Evolutionary conservation across 495 filamentous ascomycete species (phyloP).

Genomic region (Achaetomiella virescens): DNA sequence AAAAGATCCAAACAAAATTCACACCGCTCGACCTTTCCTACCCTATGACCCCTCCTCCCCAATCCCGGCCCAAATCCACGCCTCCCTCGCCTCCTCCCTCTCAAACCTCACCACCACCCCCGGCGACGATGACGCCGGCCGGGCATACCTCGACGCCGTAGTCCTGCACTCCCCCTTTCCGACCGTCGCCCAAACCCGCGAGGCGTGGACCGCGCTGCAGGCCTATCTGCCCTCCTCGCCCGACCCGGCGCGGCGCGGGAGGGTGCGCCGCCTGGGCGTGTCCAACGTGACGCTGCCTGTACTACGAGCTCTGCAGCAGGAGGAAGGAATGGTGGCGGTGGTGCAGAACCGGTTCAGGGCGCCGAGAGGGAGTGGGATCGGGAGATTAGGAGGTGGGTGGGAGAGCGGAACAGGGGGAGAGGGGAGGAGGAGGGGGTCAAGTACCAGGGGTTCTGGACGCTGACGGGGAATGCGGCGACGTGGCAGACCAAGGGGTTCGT

Average conservation of each 20-base stretch:
- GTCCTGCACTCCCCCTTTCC: slow-evolving; percentile 65
- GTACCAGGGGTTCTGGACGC: slow-evolving; percentile 77
- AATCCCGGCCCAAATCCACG: slow-evolving; percentile 55
- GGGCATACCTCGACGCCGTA: slow-evolving; percentile 71
- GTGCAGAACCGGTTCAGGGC: slow-evolving; percentile 75
- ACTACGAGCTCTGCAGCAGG: slow-evolving; percentile 42
- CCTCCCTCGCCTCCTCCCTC: slow-evolving; percentile 63
- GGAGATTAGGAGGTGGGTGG: slow-evolving; percentile 56
- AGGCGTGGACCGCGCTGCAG: slow-evolving; percentile 59
- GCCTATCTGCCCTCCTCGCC: slow-evolving; percentile 51
- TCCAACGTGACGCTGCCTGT: slow-evolving; percentile 56
- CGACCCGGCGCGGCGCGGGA: background rate
- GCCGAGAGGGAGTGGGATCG: slow-evolving; percentile 54
- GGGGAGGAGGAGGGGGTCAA: slow-evolving; percentile 34
- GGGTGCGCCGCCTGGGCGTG: slow-evolving; percentile 62
- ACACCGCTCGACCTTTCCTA: slow-evolving; percentile 48
- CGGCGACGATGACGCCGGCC: slow-evolving; percentile 28
- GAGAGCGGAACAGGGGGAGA: slow-evolving; percentile 27
- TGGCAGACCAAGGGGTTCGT: slow-evolving; percentile 43
- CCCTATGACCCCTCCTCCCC: slow-evolving; percentile 53
- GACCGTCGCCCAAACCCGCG: slow-evolving; percentile 50
- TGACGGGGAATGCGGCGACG: slow-evolving; percentile 59
- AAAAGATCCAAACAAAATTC: slow-evolving; percentile 85
- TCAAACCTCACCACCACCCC: slow-evolving; percentile 47
- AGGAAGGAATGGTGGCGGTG: slow-evolving; percentile 41